These are phyloP conservation scores for Alnus rubra DNA, from an alignment of 306 rosid species.

Conservation along the genomic window DNA sequence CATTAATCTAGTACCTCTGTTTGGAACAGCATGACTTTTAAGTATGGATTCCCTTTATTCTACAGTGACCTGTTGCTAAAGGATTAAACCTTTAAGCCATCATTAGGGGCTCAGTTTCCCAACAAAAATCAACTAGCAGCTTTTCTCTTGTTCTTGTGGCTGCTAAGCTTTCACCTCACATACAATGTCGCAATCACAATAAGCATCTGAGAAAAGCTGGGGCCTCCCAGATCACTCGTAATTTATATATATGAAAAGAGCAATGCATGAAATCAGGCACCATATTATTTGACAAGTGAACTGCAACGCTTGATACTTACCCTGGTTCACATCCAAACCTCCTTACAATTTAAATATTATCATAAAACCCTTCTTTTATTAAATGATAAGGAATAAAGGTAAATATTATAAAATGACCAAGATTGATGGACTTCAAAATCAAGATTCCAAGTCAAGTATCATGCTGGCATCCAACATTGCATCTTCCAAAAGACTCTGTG, in stretches of 20 bases:
- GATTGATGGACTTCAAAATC: no score
- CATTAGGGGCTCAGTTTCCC: background rate
- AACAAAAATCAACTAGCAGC: background rate
- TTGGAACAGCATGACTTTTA: background rate
- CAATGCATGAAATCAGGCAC: background rate
- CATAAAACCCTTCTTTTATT: background rate
- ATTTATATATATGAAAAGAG: background rate
- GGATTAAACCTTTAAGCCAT: background rate
- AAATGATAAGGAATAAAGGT: background rate
- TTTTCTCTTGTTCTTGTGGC: background rate
- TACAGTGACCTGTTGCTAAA: background rate
- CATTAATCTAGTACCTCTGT: background rate
- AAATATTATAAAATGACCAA: no score
- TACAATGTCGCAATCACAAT: background rate
- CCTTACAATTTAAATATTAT: background rate
- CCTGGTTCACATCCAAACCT: background rate
- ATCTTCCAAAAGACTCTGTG: background rate
- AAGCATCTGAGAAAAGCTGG: background rate
- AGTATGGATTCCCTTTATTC: background rate
- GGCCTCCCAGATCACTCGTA: background rate
- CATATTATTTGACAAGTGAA: background rate
- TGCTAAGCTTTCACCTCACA: background rate
- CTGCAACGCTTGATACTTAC: background rate
- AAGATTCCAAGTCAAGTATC: background rate
- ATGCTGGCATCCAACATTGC: background rate